Percentiles rank a stretch among this genome's conserved stretches.
phyloP scores from a whole-genome alignment of 139 green algal genomes.

The Chlamydomonas applanata region DNA sequence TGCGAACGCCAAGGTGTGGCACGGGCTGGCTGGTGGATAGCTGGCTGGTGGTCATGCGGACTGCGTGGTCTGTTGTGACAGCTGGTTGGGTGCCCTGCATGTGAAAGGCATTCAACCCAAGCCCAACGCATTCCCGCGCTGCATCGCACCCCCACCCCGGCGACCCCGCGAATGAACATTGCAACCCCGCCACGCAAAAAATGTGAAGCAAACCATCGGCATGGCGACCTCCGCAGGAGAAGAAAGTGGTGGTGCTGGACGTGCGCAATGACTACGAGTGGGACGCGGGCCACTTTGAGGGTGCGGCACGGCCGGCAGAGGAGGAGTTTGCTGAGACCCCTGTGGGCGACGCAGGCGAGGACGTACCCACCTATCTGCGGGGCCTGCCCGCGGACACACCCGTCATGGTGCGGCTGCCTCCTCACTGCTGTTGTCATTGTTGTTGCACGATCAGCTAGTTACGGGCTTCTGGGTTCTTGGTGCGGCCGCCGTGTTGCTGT shows the following conservation, averaged over 20 bases:
- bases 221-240: slow-evolving; percentile 19
- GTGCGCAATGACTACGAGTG: slow-evolving; percentile 98
- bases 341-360: slow-evolving; percentile 27
- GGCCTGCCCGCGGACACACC: slow-evolving; percentile 59
- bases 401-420: slow-evolving; percentile 81
- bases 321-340: slow-evolving; percentile 92
- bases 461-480: no score
- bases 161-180: no score
- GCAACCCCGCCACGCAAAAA: no score
- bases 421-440: no score
- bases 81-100: no score
- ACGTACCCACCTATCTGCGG: slow-evolving; percentile 61
- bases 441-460: no score
- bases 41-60: no score
- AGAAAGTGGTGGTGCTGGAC: slow-evolving; percentile 85
- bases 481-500: no score
- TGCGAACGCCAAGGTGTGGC: slow-evolving; percentile 21
- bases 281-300: slow-evolving; percentile 96
- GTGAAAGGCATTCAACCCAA: not conserved
- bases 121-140: not conserved
- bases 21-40: no score
- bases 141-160: not conserved
- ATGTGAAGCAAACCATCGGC: no score
- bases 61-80: no score
- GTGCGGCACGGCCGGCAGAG: slow-evolving; percentile 54